Base-by-base conservation (phyloP, 2,329 filamentous ascomycete genomes). In the Aspergillus puulaauensis region DNA sequence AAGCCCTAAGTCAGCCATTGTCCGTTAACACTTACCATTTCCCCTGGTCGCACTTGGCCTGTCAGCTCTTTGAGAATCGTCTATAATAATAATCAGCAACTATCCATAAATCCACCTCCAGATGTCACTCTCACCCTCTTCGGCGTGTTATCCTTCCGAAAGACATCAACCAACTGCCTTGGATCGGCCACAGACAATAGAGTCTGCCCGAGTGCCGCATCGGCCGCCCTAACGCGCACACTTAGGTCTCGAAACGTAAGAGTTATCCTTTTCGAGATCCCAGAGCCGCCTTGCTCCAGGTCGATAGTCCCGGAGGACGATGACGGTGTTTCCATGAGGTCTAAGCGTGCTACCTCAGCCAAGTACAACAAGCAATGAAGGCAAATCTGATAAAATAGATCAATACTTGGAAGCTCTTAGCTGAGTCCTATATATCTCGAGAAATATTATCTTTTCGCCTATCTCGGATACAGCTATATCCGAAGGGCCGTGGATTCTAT, bases 11-110 rank as follows among this genome's bases (percentile, higher is more conserved):
- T 21, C 23, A 23, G 33, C 9, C 11, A 19, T 12, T 19, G 35
- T 33, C 14, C 4, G 3, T 23, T 12, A 3, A 15, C 9, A 6
- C 65, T 39, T 70, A 78, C 76, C 75, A 77, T 79, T 58, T 79
- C 76, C 1, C 76, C 76, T 0, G 76, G 76, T 4, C 69, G 70
- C 0, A 78, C 73, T 53, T 78, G 76, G 1, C 76, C 76, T 19
- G 65, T 72, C 2, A 76, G 61, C 33, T 73, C 65, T 37, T 75
- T 71, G 1, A 78, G 59, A 23, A 78, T 78, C 4, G 73, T 73
- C 76, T 78, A 39, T 11, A 11, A 9, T 5, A 21, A 9, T 5
- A 9, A 9, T 50, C 15, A 43, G 33, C 33, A 8, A 15, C 11
- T 14, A 31, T 2, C 12, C 11, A 14, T n/a, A n/a, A 15, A 12